A percentile compares a stretch with the other conserved stretches of the same genome.
phyloP scores from a whole-genome alignment of 129 eudicot species.

The Heracleum sosnowskyi region DNA sequence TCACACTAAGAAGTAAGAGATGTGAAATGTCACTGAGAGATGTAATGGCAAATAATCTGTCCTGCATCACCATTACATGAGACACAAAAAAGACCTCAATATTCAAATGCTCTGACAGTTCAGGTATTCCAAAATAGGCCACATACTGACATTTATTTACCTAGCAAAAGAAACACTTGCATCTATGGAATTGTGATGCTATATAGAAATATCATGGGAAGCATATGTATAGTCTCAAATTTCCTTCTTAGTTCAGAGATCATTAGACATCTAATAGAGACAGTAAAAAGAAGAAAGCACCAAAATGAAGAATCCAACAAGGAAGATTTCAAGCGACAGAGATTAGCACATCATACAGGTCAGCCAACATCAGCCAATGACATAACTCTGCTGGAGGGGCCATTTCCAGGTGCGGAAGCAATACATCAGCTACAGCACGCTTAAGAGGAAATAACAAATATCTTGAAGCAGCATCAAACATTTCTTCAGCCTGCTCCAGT shows the following conservation, averaged over 20 bases:
- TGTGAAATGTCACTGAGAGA: not conserved
- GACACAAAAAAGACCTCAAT: not conserved
- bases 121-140: not conserved
- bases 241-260: not conserved
- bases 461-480: slow-evolving; percentile 98
- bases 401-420: slow-evolving; percentile 75
- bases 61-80: not conserved
- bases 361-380: slow-evolving; percentile 76
- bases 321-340: not conserved
- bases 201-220: not conserved
- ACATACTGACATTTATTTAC: not conserved
- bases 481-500: slow-evolving; percentile 76
- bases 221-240: not conserved
- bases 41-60: not conserved
- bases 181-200: not conserved
- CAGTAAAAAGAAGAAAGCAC: not conserved
- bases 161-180: not conserved
- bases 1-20: not conserved
- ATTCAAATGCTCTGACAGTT: not conserved
- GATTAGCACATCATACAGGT: slow-evolving; percentile 48
- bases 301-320: not conserved
- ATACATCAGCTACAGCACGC: slow-evolving; percentile 96
- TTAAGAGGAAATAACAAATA: slow-evolving; percentile 86
- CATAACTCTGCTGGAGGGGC: slow-evolving; percentile 81
- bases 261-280: not conserved